Conservation (phyloP, 805 yeast genomes). For the Naumovozyma castellii region DNA sequence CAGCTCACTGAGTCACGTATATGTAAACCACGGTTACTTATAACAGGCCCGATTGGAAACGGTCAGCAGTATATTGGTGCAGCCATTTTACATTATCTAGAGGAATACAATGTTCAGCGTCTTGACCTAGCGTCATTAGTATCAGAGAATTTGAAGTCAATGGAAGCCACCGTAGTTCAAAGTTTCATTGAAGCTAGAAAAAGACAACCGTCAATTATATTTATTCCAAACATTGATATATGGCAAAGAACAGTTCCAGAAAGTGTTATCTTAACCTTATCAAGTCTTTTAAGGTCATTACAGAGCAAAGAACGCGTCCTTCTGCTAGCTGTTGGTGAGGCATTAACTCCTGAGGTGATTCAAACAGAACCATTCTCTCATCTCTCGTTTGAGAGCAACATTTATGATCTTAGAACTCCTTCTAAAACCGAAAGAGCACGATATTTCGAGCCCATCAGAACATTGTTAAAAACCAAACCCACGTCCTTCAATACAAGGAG, state of each 20-base stretch:
- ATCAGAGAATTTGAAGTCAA: constrained; percentile 69
- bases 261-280: constrained; percentile 61
- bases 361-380: constrained; percentile 23
- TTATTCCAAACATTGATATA: constrained; percentile 71
- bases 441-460: constrained; percentile 49
- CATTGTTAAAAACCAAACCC: constrained; percentile 59
- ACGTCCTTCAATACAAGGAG: constrained; percentile 55
- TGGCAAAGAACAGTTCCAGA: constrained; percentile 64
- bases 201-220: constrained; percentile 79
- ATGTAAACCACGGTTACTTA: constrained; percentile 70
- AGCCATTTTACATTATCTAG: constrained; percentile 72
- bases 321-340: constrained; percentile 62
- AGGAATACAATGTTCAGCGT: constrained; percentile 82
- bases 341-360: constrained; percentile 32
- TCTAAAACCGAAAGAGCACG: constrained; percentile 36
- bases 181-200: constrained; percentile 78
- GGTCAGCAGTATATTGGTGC: constrained; percentile 83
- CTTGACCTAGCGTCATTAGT: constrained; percentile 70
- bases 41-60: constrained; percentile 65
- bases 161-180: constrained; percentile 78
- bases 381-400: constrained; percentile 30
- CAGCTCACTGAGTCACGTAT: constrained; percentile 49
- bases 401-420: constrained; percentile 45
- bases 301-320: constrained; percentile 65
- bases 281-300: constrained; percentile 58